Evolutionary conservation across 225 moss, liverwort and hornwort species (phyloP).

Genomic region (Physcomitrium patens): DNA sequence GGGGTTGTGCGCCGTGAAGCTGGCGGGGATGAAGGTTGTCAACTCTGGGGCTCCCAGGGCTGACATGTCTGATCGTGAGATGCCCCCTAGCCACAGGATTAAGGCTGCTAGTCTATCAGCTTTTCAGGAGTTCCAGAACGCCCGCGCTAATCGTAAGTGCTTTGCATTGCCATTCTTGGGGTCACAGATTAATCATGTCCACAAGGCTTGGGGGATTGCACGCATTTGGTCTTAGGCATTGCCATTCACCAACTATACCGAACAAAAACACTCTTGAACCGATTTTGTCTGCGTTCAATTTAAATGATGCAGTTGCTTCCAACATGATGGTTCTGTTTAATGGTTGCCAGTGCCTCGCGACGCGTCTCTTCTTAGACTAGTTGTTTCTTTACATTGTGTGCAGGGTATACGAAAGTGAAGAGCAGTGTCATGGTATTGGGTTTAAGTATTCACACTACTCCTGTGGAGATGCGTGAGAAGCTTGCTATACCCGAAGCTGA

Average conservation of each 20-base stretch:
- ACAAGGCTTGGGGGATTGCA: background rate
- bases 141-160: conserved; percentile 79
- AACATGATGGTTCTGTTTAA: no score
- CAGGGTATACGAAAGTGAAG: conserved; percentile 88
- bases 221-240: background rate
- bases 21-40: background rate
- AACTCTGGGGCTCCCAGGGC: conserved; percentile 15
- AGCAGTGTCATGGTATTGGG: conserved; percentile 93
- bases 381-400: background rate
- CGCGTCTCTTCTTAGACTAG: conserved; percentile 7
- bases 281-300: no score
- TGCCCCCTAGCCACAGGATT: conserved; percentile 76
- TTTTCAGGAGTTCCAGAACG: conserved; percentile 75
- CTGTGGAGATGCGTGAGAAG: conserved; percentile 79
- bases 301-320: no score
- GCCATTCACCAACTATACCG: background rate
- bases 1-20: conserved; percentile 17
- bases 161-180: background rate
- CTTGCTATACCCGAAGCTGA: conserved; percentile 68
- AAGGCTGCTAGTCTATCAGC: conserved; percentile 78
- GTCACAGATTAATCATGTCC: background rate
- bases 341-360: background rate
- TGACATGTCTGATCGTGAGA: conserved; percentile 43
- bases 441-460: conserved; percentile 82
- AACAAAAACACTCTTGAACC: background rate